Evolutionary conservation across 345 rosid genomes (phyloP).

Genomic region (Raphanus raphanistrum): DNA sequence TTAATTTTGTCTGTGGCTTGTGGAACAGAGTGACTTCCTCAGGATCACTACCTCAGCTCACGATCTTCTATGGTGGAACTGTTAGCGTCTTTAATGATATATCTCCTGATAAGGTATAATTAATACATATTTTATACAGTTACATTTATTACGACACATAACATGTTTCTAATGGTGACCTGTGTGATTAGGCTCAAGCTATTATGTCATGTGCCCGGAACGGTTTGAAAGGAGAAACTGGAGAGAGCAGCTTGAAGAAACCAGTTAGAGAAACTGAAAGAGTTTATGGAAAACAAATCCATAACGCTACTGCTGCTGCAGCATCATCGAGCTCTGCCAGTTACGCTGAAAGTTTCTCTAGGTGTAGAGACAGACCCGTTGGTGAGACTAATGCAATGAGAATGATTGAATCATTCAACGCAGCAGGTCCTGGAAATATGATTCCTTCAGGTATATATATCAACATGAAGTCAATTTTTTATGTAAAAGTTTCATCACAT

Average conservation of each 20-base stretch:
- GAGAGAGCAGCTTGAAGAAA: constrained; percentile 25
- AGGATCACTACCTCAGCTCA: constrained; percentile 54
- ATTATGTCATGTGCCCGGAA: constrained; percentile 80
- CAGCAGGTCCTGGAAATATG: constrained; percentile 35
- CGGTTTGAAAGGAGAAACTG: constrained; percentile 35
- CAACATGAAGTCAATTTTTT: neutral
- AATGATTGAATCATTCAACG: constrained; percentile 47
- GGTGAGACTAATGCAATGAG: constrained; percentile 43
- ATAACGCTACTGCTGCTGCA: constrained; percentile 24
- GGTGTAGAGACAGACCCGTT: constrained; percentile 48
- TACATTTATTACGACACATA: neutral
- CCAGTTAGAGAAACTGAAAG: constrained; percentile 16
- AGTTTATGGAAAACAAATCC: constrained; percentile 37
- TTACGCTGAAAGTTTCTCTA: constrained; percentile 50
- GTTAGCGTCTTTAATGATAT: constrained; percentile 72
- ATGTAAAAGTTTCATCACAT: neutral
- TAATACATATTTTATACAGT: neutral
- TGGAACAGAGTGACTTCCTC: constrained; percentile 46
- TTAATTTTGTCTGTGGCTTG: neutral
- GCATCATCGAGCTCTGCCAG: constrained; percentile 55
- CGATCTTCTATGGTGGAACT: constrained; percentile 78
- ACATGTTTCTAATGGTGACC: neutral
- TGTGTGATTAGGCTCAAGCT: constrained; percentile 66
- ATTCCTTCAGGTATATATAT: constrained; percentile 63
- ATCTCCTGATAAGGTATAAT: constrained; percentile 73